Conservation (phyloP, 2,329 filamentous ascomycete species). For the Stemphylium lycopersici region DNA sequence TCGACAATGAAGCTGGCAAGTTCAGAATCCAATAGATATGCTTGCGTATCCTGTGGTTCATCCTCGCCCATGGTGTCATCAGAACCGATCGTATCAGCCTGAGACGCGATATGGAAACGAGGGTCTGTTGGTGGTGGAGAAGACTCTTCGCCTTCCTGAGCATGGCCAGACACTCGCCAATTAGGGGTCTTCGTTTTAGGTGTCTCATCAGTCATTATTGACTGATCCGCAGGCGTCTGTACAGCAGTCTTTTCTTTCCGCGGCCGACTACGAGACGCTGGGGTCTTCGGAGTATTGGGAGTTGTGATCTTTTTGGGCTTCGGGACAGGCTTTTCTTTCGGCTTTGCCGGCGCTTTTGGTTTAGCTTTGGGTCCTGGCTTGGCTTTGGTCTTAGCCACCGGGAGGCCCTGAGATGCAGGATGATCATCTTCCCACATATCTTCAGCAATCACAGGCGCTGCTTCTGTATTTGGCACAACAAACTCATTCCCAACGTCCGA, state of each 20-base stretch:
- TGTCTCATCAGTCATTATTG: slow-evolving; percentile 17
- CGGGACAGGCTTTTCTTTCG: slow-evolving; percentile 19
- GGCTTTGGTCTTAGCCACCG: slow-evolving; percentile 21
- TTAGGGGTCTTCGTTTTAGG: slow-evolving; percentile 28
- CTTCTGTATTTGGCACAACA: slow-evolving; percentile 26
- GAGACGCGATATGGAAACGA: slow-evolving; percentile 45
- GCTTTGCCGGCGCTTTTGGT: slow-evolving; percentile 20
- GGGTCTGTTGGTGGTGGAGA: slow-evolving; percentile 50
- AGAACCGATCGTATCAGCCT: slow-evolving; percentile 52
- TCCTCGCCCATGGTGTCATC: slow-evolving; percentile 51
- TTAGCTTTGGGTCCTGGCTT: slow-evolving; percentile 16
- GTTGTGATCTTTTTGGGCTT: slow-evolving; percentile 21
- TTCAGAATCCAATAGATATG: slow-evolving; percentile 53
- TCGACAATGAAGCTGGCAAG: slow-evolving; percentile 54
- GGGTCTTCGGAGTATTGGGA: slow-evolving; percentile 20
- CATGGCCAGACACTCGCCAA: slow-evolving; percentile 37
- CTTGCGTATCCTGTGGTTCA: slow-evolving; percentile 49
- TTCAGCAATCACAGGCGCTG: slow-evolving; percentile 23
- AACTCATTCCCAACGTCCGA: slow-evolving; percentile 22
- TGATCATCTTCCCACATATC: slow-evolving; percentile 45
- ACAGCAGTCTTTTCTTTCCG: slow-evolving; percentile 21
- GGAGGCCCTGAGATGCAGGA: slow-evolving; percentile 31
- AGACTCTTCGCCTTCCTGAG: slow-evolving; percentile 42
- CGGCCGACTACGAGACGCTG: slow-evolving; percentile 34
- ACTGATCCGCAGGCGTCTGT: slow-evolving; percentile 27